Base-by-base conservation (phyloP, 371 early-diverging fungal genomes). In the Zychaea mexicana region DNA sequence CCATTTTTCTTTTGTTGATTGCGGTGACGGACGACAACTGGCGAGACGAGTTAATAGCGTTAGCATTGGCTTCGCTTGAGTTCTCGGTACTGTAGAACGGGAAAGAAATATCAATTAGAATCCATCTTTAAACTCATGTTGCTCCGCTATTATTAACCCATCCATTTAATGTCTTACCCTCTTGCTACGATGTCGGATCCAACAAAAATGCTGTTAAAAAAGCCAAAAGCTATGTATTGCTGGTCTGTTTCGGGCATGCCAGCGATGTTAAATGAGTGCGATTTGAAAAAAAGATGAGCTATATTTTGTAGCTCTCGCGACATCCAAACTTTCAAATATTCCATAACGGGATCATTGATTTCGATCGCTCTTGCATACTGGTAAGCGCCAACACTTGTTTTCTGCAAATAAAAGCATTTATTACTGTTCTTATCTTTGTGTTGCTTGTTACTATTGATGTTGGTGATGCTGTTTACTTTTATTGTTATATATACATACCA, bases 31-130 rank as follows among this genome's bases (percentile, higher is more conserved):
- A 61, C 2, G 66, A 61, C 12, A 61, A 15, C 22, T 36, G 38
- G 6, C 66, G 26, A 19, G 54, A 61, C 2, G 24, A 7, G 28
- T 66, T 61, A 4, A 8, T 3, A 17, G 58, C 67, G 1, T 26
- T 17, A 13, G 61, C 32, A 46, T 66, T 66, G 3, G 67, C 61
- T 0, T 17, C 13, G 30, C 67, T 61, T 19, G 47, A 32, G 17
- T 46, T 60, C 24, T 61, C 61, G 10, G 60, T 66, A 27, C 66
- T 66, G 15, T 39, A 39, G 17, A 39, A 39, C n/a, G 13, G n/a
- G n/a, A 39, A 39, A 15, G n/a, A 39, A 12, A 39, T 39, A n/a
- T n/a, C n/a, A 39, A 39, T 12, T 39, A 15, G n/a, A 39, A 39
- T 13, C 39, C 39, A 39, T 13, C 39, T 39, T 33, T 39, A 39